A percentile compares a stretch with the other conserved stretches of the same genome.
Evolutionary conservation across 306 rosid species (phyloP).

Genomic region (Ormosia semicastrata): DNA sequence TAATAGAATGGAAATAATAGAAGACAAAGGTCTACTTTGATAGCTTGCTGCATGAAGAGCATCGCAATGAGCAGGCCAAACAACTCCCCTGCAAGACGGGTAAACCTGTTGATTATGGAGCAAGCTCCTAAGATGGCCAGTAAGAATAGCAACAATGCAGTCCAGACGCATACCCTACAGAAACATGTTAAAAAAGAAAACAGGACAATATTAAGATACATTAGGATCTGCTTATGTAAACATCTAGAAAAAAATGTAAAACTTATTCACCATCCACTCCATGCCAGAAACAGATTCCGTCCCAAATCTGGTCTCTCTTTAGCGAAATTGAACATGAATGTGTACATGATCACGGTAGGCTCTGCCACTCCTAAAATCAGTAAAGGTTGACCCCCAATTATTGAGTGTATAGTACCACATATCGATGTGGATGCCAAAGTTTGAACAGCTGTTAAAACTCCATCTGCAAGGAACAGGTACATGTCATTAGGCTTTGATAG

Average conservation of each 20-base stretch:
- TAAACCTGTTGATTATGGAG: conserved; percentile 93
- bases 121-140: conserved; percentile 91
- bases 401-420: conserved; percentile 71
- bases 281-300: conserved; percentile 61
- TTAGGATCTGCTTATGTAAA: neutral
- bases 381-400: conserved; percentile 79
- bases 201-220: neutral
- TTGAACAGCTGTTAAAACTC: conserved; percentile 72
- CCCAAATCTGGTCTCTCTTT: conserved; percentile 62
- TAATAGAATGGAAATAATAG: neutral
- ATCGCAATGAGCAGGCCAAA: conserved; percentile 94
- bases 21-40: conserved; percentile 53
- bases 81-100: conserved; percentile 90
- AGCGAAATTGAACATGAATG: conserved; percentile 70
- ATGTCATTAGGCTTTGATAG: neutral
- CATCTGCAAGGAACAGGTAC: conserved; percentile 38
- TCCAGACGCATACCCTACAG: conserved; percentile 95
- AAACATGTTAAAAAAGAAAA: neutral
- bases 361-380: conserved; percentile 76
- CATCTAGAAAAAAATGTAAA: neutral
- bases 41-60: conserved; percentile 98
- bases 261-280: conserved; percentile 60
- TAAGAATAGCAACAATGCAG: conserved; percentile 72
- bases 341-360: conserved; percentile 79
- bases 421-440: conserved; percentile 70